Evolutionary conservation across 768 basidiomycete genomes (phyloP), one percentile per base, ranked within the genome.

Genomic region (Tylopilus plumbeoviolaceoides): DNA sequence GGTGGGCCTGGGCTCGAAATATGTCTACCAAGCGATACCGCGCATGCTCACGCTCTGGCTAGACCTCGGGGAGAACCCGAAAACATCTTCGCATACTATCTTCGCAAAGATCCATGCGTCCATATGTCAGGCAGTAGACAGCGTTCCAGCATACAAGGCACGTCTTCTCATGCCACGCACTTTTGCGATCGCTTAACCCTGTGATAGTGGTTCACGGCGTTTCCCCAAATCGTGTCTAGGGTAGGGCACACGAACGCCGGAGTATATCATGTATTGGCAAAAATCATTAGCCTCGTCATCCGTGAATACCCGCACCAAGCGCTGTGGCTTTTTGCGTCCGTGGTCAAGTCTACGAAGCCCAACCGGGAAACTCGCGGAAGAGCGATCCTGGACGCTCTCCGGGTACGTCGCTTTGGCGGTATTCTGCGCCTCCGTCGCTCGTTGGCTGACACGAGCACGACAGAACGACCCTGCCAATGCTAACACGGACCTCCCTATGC

Each of bases 141-240:
- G 75, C 1, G 74, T 89, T 1, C 89, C 95, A 0, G 76, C 78
- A 1, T 98, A 90, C 72, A 95, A 95, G 75, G 95, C 84, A 48
- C 53, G 73, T 51, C 15, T 7, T 33, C 15, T n/a, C 44, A 38
- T 33, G 42, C 7, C 8, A 30, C 17, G n/a, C 10, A 6, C 18
- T 50, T 30, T 11, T 30, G 30, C 41, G 25, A 41, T 59, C 40
- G 50, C 41, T 55, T 41, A 65, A 40, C 5, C 56, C 47, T 5
- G 21, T 43, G 47, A 15, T 44, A 98, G 94, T 98, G 95, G 93
- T 89, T 84, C 59, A 94, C 89, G 0, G 95, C 93, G 1, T 95
- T 98, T 57, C 94, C 95, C 4, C 97, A 98, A 75, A 91, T 98
- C 48, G 92, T 95, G 14, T 98, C 95, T 14, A 83, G 97, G 8